Evolutionary conservation across 2,329 filamentous ascomycete genomes (phyloP).

Genomic region (Cercospora sesami): DNA sequence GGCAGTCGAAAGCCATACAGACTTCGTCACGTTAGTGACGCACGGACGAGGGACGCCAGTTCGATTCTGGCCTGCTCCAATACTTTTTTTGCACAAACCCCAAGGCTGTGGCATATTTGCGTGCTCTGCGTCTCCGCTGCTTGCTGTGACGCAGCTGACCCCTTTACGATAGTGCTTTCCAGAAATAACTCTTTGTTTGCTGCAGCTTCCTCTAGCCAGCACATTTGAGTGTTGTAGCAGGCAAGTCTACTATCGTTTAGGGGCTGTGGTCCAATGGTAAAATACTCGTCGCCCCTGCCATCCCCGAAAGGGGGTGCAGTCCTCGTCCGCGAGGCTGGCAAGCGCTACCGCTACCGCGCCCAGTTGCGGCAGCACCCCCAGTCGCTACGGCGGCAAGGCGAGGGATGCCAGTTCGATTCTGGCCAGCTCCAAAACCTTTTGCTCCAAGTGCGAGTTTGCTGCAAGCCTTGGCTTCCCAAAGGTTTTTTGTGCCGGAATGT

Average conservation of each 20-base stretch:
- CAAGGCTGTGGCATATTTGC: background rate
- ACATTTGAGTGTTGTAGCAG: background rate
- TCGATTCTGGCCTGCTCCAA: background rate
- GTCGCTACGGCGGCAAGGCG: background rate
- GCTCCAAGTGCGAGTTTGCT: no score
- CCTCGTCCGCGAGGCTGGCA: background rate
- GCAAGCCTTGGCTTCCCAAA: no score
- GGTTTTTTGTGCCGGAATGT: no score
- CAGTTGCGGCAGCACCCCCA: background rate
- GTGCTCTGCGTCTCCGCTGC: background rate
- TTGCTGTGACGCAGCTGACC: background rate
- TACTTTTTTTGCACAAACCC: background rate
- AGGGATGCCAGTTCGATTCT: background rate
- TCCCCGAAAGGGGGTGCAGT: background rate
- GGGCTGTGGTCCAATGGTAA: background rate
- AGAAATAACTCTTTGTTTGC: background rate
- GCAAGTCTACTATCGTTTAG: background rate
- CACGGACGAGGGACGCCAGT: background rate
- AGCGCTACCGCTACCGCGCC: background rate
- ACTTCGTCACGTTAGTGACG: background rate
- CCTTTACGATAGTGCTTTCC: background rate
- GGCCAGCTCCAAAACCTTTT: background rate
- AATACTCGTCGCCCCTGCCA: background rate
- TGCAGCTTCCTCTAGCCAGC: background rate
- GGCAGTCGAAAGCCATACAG: background rate